A percentile compares a stretch with the other conserved stretches of the same genome.
Conservation (phyloP, 1,284 basidiomycete species). For the Inonotus obliquus region DNA sequence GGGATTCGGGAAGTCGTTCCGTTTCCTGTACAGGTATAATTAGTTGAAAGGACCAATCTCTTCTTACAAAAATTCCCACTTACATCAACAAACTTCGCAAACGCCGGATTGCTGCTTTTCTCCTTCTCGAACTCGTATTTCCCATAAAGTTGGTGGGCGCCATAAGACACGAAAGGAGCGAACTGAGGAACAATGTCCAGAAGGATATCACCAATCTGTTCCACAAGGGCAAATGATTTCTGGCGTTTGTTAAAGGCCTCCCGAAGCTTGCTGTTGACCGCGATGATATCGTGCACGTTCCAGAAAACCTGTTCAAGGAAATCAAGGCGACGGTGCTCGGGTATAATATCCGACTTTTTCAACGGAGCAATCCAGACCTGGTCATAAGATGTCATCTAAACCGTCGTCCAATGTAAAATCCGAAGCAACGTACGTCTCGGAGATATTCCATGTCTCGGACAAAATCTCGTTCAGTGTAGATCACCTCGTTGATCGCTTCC, state of each 20-base stretch:
- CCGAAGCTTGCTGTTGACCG: slow-evolving; percentile 84
- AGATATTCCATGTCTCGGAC: slow-evolving; percentile 98
- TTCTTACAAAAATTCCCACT: slow-evolving; percentile 24
- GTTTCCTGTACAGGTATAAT: slow-evolving; percentile 51
- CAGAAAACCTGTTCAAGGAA: slow-evolving; percentile 97
- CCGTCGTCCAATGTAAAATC: slow-evolving; percentile 1
- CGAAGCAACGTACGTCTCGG: slow-evolving; percentile 67
- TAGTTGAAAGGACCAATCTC: slow-evolving; percentile 6
- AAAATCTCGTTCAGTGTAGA: slow-evolving; percentile 98
- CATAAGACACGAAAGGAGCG: slow-evolving; percentile 90
- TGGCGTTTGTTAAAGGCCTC: slow-evolving; percentile 96
- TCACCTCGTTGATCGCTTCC: slow-evolving; percentile 98
- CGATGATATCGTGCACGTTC: slow-evolving; percentile 94
- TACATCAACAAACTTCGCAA: slow-evolving; percentile 95
- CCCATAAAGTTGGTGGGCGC: slow-evolving; percentile 95
- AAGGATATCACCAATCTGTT: slow-evolving; percentile 89
- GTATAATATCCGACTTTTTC: slow-evolving; percentile 73
- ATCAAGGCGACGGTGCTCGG: slow-evolving; percentile 71
- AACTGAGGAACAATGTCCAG: slow-evolving; percentile 88
- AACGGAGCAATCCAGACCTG: slow-evolving; percentile 91
- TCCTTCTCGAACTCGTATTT: slow-evolving; percentile 99
- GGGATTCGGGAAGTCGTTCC: slow-evolving; percentile 90
- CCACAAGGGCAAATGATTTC: slow-evolving; percentile 90
- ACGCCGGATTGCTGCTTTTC: slow-evolving; percentile 89
- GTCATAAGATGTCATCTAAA: slow-evolving; percentile 2